These are phyloP conservation scores for Rhinocladiella similis DNA, from an alignment of 2,329 filamentous ascomycete genomes.

Conservation along the genomic window DNA sequence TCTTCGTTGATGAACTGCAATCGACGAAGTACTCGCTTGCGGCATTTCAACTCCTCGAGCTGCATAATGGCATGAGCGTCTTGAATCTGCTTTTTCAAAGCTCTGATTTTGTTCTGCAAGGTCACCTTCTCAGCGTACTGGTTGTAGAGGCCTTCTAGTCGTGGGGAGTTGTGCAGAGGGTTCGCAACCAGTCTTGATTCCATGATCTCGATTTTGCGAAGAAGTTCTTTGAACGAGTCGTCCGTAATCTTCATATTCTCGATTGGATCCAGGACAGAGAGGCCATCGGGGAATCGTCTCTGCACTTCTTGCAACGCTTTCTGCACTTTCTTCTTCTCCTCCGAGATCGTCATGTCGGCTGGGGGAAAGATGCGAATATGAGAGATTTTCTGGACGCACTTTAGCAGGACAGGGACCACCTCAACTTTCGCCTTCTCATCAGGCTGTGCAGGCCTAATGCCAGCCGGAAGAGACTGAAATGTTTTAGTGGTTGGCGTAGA, in stretches of 20 bases:
- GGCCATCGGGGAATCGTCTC: constrained; percentile 85
- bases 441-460: constrained; percentile 59
- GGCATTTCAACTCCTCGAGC: constrained; percentile 91
- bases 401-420: constrained; percentile 81
- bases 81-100: constrained; percentile 80
- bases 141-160: constrained; percentile 80
- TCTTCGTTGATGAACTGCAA: constrained; percentile 94
- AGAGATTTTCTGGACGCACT: constrained; percentile 79
- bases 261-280: constrained; percentile 86
- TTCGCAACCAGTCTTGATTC: constrained; percentile 88
- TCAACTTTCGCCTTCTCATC: constrained; percentile 72
- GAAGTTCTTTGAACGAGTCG: constrained; percentile 87
- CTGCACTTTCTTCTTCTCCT: constrained; percentile 68
- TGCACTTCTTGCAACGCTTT: constrained; percentile 75
- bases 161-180: constrained; percentile 85
- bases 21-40: constrained; percentile 90
- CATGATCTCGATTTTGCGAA: constrained; percentile 92
- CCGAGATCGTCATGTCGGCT: constrained; percentile 66
- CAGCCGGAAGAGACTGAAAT: constrained; percentile 64
- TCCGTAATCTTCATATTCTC: constrained; percentile 96
- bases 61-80: constrained; percentile 87
- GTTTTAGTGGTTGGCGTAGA: constrained; percentile 57
- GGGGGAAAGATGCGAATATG: constrained; percentile 83
- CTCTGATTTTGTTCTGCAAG: constrained; percentile 76
- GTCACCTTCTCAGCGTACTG: constrained; percentile 81